A percentile compares a stretch with the other conserved stretches of the same genome.
Evolutionary conservation across 2,329 filamentous ascomycete species (phyloP).

Genomic region (Cercospora sp.): DNA sequence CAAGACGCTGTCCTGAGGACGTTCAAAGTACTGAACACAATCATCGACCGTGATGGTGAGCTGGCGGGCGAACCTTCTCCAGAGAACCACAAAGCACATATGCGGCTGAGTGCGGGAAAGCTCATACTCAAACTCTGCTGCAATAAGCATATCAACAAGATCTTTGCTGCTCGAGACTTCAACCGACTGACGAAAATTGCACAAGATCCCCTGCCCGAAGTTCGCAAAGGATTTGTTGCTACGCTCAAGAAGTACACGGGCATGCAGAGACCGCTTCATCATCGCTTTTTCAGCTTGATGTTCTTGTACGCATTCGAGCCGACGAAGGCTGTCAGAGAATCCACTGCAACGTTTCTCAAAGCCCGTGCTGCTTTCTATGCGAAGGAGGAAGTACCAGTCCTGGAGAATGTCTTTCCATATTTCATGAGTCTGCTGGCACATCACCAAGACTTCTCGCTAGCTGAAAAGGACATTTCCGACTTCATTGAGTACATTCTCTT

Average conservation of each 20-base stretch:
- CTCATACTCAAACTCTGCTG: conserved; percentile 80
- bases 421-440: conserved; percentile 87
- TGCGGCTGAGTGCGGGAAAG: conserved; percentile 79
- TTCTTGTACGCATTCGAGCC: conserved; percentile 94
- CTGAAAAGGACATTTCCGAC: conserved; percentile 69
- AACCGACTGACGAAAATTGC: conserved; percentile 77
- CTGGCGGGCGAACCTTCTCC: conserved; percentile 71
- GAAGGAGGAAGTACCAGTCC: conserved; percentile 56
- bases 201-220: conserved; percentile 72
- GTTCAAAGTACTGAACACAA: conserved; percentile 74
- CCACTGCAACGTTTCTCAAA: conserved; percentile 83
- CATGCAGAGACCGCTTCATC: conserved; percentile 61
- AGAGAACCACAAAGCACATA: conserved; percentile 71
- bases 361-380: conserved; percentile 71
- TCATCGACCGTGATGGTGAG: conserved; percentile 76
- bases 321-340: conserved; percentile 66
- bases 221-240: conserved; percentile 76
- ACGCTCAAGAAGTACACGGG: conserved; percentile 90
- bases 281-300: conserved; percentile 83
- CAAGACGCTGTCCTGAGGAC: conserved; percentile 58
- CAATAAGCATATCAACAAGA: conserved; percentile 70
- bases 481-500: conserved; percentile 88
- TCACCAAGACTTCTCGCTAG: conserved; percentile 80
- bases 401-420: conserved; percentile 80
- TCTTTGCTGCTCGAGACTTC: conserved; percentile 72